phyloP scores from a whole-genome alignment of 2,329 filamentous ascomycete species.

The Akanthomyces uredinophilus region DNA sequence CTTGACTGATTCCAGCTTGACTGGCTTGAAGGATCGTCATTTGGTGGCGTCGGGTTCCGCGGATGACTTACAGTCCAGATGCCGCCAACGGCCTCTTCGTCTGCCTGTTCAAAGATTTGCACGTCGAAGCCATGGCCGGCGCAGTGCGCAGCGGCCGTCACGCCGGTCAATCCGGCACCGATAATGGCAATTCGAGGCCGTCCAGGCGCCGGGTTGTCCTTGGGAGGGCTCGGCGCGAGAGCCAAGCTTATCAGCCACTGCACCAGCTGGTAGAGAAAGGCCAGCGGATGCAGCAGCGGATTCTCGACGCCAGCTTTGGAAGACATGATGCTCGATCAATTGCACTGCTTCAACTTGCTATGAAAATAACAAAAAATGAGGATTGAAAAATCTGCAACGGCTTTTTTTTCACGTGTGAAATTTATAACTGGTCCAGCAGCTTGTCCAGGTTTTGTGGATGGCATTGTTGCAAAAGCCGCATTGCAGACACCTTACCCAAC shows the following conservation, averaged over 20 bases:
- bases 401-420: background rate
- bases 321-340: slow-evolving; percentile 24
- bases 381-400: background rate
- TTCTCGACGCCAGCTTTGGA: slow-evolving; percentile 31
- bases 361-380: background rate
- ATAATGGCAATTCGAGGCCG: slow-evolving; percentile 65
- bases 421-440: background rate
- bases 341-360: background rate
- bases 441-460: background rate
- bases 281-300: slow-evolving; percentile 46
- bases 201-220: slow-evolving; percentile 48
- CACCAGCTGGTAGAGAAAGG: slow-evolving; percentile 58
- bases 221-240: slow-evolving; percentile 65
- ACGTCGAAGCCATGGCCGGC: slow-evolving; percentile 83
- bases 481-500: background rate
- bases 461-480: background rate
- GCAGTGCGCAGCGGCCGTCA: slow-evolving; percentile 76
- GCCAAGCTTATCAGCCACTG: slow-evolving; percentile 61
- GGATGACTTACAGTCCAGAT: slow-evolving; percentile 66
- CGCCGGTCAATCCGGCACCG: slow-evolving; percentile 66
- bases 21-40: background rate
- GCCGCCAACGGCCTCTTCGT: slow-evolving; percentile 62
- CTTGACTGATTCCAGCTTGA: slow-evolving; percentile 3
- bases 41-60: background rate
- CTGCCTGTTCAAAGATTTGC: slow-evolving; percentile 69